Percentiles rank a stretch among this genome's conserved stretches.
Evolutionary conservation across 139 green algal genomes (phyloP).

Genomic region (Ettlia oleoabundans): DNA sequence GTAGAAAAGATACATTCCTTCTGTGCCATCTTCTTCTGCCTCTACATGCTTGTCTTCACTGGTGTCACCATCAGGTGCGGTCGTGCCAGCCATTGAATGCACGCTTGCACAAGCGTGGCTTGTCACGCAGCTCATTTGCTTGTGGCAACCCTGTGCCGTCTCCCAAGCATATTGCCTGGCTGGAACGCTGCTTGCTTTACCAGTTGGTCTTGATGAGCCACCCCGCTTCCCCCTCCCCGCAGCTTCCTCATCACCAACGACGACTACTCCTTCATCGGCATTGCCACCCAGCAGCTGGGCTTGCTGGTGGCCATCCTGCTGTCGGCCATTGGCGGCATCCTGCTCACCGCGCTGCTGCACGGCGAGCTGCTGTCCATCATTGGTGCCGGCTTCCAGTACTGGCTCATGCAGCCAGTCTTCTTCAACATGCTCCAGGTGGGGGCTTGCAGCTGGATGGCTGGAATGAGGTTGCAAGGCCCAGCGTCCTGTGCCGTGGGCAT

Average conservation of each 20-base stretch:
- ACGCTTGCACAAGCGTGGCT: too few relatives aligned
- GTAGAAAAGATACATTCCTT: conserved; percentile 54
- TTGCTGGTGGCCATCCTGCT: conserved; percentile 38
- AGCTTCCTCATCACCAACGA: conserved; percentile 49
- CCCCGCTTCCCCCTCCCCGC: not conserved
- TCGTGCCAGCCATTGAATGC: too few relatives aligned
- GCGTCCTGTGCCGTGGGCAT: too few relatives aligned
- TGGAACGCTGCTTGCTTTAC: too few relatives aligned
- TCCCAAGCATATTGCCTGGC: too few relatives aligned
- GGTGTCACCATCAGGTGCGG: conserved; percentile 47
- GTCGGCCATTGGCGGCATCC: conserved; percentile 46
- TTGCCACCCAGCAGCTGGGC: conserved; percentile 31
- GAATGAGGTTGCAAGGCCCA: too few relatives aligned
- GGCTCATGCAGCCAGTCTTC: conserved; percentile 55
- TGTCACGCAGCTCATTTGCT: too few relatives aligned
- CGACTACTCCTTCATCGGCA: conserved; percentile 38
- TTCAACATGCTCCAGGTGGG: conserved; percentile 58
- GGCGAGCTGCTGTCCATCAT: conserved; percentile 45
- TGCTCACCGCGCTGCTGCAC: conserved; percentile 50
- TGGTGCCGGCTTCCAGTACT: conserved; percentile 55
- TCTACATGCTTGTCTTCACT: conserved; percentile 58
- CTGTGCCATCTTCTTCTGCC: conserved; percentile 52
- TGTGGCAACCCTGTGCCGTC: too few relatives aligned
- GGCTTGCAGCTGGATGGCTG: too few relatives aligned
- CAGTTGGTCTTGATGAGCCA: not conserved